Conservation (phyloP, 1,284 basidiomycete species). For the Schizophyllum commune region DNA sequence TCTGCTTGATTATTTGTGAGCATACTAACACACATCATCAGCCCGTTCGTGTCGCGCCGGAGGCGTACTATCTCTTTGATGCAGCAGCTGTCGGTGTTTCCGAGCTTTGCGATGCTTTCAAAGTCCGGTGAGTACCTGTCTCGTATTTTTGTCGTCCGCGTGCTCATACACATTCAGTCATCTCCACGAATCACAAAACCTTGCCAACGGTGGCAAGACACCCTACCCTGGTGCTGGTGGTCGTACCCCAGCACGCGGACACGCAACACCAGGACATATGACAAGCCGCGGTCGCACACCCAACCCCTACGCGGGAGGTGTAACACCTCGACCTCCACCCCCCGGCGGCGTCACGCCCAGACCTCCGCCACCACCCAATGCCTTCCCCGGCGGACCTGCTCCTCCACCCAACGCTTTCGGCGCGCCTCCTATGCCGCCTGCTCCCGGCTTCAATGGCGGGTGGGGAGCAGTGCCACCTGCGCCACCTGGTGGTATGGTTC, state of each 20-base stretch:
- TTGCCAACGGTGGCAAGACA: conserved; percentile 68
- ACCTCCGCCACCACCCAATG: conserved; percentile 17
- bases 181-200: conserved; percentile 72
- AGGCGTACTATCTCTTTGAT: conserved; percentile 85
- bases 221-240: conserved; percentile 62
- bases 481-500: conserved; percentile 33
- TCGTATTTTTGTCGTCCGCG: conserved; percentile 9
- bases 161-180: conserved; percentile 37
- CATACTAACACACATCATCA: conserved; percentile 24
- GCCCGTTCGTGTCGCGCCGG: conserved; percentile 86
- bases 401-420: conserved; percentile 33
- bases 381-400: conserved; percentile 36
- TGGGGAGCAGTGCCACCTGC: conserved; percentile 29
- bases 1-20: conserved; percentile 7
- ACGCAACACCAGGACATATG: conserved; percentile 67
- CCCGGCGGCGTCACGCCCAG: conserved; percentile 8
- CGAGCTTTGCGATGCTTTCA: conserved; percentile 93
- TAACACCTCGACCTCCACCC: conserved; percentile 9
- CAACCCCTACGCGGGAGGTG: conserved; percentile 50
- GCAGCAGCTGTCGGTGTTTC: conserved; percentile 84
- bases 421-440: conserved; percentile 45
- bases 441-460: conserved; percentile 37
- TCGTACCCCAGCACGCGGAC: conserved; percentile 73
- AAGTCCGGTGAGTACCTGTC: conserved; percentile 57
- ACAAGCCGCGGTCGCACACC: conserved; percentile 70